Conservation (phyloP, 1,284 basidiomycete genomes). For the Sanghuangporus sanghuang region DNA sequence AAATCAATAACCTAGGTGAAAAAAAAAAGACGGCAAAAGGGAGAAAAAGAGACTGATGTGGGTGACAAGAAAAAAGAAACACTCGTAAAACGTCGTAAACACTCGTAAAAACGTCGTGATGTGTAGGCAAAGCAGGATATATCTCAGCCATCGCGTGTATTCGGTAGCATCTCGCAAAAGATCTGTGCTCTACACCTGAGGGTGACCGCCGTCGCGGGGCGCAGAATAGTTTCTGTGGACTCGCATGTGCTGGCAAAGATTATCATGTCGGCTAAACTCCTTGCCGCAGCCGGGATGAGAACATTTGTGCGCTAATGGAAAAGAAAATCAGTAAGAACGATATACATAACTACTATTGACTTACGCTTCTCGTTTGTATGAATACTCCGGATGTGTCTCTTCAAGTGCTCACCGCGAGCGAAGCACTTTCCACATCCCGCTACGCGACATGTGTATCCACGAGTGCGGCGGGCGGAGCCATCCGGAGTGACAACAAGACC, state of each 20-base stretch:
- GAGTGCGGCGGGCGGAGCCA: constrained; percentile 37
- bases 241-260: constrained; percentile 76
- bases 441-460: constrained; percentile 68
- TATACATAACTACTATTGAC: constrained; percentile 24
- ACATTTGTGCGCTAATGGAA: constrained; percentile 63
- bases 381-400: constrained; percentile 72
- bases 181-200: background rate
- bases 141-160: background rate
- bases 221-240: constrained; percentile 55
- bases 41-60: background rate
- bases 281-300: constrained; percentile 73
- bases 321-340: background rate
- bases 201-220: constrained; percentile 17
- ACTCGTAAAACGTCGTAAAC: background rate
- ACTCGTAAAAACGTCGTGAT: background rate
- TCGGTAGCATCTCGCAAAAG: background rate
- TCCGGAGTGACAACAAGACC: constrained; percentile 24
- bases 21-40: background rate
- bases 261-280: constrained; percentile 82
- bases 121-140: background rate
- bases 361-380: constrained; percentile 81
- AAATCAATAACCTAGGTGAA: constrained; percentile 8
- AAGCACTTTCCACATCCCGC: constrained; percentile 77
- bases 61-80: background rate
- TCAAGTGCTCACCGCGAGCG: constrained; percentile 72